Conservation (phyloP, 306 rosid species). For the Casuarina glauca region DNA sequence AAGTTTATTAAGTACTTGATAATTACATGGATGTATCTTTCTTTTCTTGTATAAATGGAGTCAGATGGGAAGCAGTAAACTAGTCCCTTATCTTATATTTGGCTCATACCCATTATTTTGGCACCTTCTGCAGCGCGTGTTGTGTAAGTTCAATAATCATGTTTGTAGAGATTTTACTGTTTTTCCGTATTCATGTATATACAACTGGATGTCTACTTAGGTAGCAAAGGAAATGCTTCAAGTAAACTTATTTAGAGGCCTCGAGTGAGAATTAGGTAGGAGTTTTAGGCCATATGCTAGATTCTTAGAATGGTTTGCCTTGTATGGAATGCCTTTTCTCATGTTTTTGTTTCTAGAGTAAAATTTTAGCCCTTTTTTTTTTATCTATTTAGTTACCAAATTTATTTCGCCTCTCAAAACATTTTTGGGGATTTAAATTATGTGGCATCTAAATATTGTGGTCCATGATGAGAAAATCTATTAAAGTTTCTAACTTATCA, state of each 20-base stretch:
- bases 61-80: neutral
- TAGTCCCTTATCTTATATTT: neutral
- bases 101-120: neutral
- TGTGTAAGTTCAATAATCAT: neutral
- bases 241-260: neutral
- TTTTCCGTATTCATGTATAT: neutral
- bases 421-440: neutral
- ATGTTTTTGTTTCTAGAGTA: neutral
- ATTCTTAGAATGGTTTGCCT: neutral
- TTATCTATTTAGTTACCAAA: no score
- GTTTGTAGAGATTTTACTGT: neutral
- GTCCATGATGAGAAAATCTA: neutral
- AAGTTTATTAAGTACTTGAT: neutral
- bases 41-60: no score
- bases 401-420: neutral
- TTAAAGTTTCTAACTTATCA: constrained; percentile 46
- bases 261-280: neutral
- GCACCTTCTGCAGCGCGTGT: neutral
- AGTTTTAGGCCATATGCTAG: neutral
- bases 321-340: neutral
- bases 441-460: constrained; percentile 6
- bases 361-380: neutral
- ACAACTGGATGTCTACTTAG: neutral
- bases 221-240: neutral
- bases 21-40: neutral